phyloP scores from a whole-genome alignment of 495 filamentous ascomycete genomes.

The Xylaria scruposa region DNA sequence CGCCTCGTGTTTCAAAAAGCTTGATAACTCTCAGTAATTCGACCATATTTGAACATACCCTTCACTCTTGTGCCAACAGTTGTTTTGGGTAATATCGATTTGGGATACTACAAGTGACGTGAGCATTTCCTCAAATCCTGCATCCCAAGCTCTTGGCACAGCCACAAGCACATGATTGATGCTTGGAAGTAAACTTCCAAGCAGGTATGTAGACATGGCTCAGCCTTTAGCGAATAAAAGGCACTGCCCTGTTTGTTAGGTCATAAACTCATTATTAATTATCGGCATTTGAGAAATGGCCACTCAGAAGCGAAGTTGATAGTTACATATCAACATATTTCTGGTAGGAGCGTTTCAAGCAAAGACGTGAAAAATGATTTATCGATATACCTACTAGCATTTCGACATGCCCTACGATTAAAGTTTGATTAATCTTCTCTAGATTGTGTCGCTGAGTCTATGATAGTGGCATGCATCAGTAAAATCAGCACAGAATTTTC shows the following conservation, averaged over 20 bases:
- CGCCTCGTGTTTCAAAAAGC: slow-evolving; percentile 12
- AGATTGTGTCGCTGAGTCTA: background rate
- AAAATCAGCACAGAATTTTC: background rate
- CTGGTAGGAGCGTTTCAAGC: background rate
- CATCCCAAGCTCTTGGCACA: slow-evolving; percentile 2
- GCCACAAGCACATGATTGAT: slow-evolving; percentile 2
- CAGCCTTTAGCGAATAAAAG: background rate
- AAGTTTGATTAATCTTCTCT: background rate
- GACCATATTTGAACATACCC: background rate
- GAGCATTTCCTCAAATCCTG: background rate
- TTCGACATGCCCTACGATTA: background rate
- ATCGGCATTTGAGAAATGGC: too few relatives aligned
- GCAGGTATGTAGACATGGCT: background rate
- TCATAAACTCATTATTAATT: background rate
- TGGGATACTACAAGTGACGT: background rate
- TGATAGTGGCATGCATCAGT: background rate
- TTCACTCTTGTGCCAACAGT: background rate
- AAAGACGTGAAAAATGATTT: background rate
- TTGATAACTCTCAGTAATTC: background rate
- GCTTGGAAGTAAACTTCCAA: background rate
- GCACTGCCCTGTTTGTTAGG: background rate
- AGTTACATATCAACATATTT: background rate
- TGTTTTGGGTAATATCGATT: too few relatives aligned
- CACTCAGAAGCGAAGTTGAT: background rate
- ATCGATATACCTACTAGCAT: background rate